These are phyloP conservation scores for Phytophthora colocasiae DNA, from an alignment of 352 stramenopile species.

Conservation along the genomic window DNA sequence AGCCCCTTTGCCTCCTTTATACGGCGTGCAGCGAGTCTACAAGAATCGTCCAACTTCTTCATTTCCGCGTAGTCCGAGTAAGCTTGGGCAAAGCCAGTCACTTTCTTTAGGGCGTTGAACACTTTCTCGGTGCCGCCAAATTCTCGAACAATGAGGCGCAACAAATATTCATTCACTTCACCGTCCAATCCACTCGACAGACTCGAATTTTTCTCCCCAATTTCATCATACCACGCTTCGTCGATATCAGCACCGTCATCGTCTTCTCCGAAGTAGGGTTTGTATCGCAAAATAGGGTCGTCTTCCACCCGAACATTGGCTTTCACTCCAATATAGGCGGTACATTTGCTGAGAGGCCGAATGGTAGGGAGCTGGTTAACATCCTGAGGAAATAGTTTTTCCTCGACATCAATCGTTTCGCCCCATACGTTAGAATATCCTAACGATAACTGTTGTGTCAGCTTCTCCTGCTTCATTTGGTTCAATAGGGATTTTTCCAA, in stretches of 20 bases:
- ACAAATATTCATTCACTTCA: conserved; percentile 76
- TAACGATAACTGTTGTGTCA: conserved; percentile 36
- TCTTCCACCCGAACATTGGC: conserved; percentile 85
- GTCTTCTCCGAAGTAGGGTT: conserved; percentile 94
- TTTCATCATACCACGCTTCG: conserved; percentile 68
- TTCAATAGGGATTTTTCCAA: conserved; percentile 46
- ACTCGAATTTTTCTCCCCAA: conserved; percentile 45
- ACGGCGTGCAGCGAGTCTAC: conserved; percentile 37
- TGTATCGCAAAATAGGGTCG: conserved; percentile 87
- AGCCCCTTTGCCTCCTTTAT: conserved; percentile 56
- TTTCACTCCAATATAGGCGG: conserved; percentile 71
- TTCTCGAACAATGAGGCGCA: conserved; percentile 67
- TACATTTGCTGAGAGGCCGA: conserved; percentile 69
- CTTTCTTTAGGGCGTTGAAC: conserved; percentile 66
- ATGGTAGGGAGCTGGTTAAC: conserved; percentile 50
- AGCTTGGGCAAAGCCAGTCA: conserved; percentile 61
- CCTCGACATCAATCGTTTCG: conserved; percentile 33
- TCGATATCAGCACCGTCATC: conserved; percentile 85
- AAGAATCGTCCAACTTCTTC: conserved; percentile 69
- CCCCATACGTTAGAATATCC: conserved; percentile 41
- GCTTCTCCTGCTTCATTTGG: conserved; percentile 53
- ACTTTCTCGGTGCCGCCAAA: conserved; percentile 63
- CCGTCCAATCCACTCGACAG: conserved; percentile 61
- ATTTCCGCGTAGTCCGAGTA: conserved; percentile 74
- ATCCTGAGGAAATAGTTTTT: conserved; percentile 26